Base-by-base conservation (phyloP, 805 yeast species). In the Metschnikowia reukaufii region DNA sequence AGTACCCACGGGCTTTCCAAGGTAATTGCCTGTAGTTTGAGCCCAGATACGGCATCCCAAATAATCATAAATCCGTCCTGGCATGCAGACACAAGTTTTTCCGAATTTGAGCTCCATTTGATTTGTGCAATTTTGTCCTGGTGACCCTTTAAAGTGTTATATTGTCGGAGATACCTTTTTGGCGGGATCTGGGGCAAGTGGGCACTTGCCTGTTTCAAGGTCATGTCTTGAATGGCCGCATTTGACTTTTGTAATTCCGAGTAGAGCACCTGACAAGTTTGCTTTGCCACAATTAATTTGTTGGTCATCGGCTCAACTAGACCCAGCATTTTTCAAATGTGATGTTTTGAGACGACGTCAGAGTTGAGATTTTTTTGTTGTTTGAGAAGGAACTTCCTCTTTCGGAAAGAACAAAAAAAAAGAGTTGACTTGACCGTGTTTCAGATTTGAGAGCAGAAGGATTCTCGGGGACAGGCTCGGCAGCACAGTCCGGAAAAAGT, bases 1-100 rank as follows among this genome's bases (percentile, higher is more conserved):
- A 87, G 73, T 0, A 87, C 90, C 87, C 94, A 89, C 37, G 82
- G 85, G 38, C 86, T 86, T 39, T 84, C 88, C 45, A 90, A 67
- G 4, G 82, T 77, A 15, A 90, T 78, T 0, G 89, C 88, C 45
- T 82, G 81, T 45, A 78, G 70, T 59, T 90, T 91, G 52, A 78
- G 69, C 2, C 90, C 91, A 0, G 88, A 78, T 3, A 76, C 68
- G 0, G 88, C 75, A 62, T 90, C 92, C 97, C 97, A 91, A 17
- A 88, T 65, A 32, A 91, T 72, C 72, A 89, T 72, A 59, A 81
- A 86, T 2, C 96, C 96, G 65, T 91, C 97, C 61, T 88, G 96
- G 20, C 92, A 83, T 0, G 88, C 89, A 41, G 89, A 79, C 7
- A 89, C 64, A 2, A 90, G 59, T 37, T 74, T 75, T 37, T 67